Evolutionary conservation across 1,284 basidiomycete genomes (phyloP).

Genomic region (Melampsora larici-populina): DNA sequence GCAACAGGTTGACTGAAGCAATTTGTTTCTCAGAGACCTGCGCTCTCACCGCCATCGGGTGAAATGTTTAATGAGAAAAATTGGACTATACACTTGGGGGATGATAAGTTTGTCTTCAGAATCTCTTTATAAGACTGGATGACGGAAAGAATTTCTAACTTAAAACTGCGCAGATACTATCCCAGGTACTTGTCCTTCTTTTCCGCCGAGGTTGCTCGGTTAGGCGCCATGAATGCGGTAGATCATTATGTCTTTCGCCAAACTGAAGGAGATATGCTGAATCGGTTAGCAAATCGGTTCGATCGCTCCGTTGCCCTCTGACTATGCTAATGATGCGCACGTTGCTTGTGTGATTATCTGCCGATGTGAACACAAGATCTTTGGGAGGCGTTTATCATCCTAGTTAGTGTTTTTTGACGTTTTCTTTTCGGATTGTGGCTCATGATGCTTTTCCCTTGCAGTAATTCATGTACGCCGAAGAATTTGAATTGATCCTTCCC

Average conservation of each 20-base stretch:
- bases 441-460: not conserved
- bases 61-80: not conserved
- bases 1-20: too few species aligned
- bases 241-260: constrained; percentile 20
- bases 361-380: constrained; percentile 2
- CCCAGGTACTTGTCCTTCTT: constrained; percentile 25
- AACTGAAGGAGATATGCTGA: constrained; percentile 25
- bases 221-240: constrained; percentile 7
- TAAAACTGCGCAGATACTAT: constrained; percentile 23
- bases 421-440: not conserved
- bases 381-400: constrained; percentile 35
- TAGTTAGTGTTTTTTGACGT: constrained; percentile 11
- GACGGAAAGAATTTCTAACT: not conserved
- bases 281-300: constrained; percentile 3
- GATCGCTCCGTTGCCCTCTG: not conserved
- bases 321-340: not conserved
- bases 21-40: not conserved
- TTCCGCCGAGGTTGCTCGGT: constrained; percentile 4
- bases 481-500: not conserved
- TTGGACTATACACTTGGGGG: not conserved
- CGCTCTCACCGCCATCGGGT: not conserved
- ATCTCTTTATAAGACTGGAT: not conserved
- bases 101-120: not conserved
- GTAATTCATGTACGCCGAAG: constrained; percentile 35
- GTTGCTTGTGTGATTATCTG: not conserved